phyloP scores from a whole-genome alignment of 106 monocot species.

The Chionographis japonica region DNA sequence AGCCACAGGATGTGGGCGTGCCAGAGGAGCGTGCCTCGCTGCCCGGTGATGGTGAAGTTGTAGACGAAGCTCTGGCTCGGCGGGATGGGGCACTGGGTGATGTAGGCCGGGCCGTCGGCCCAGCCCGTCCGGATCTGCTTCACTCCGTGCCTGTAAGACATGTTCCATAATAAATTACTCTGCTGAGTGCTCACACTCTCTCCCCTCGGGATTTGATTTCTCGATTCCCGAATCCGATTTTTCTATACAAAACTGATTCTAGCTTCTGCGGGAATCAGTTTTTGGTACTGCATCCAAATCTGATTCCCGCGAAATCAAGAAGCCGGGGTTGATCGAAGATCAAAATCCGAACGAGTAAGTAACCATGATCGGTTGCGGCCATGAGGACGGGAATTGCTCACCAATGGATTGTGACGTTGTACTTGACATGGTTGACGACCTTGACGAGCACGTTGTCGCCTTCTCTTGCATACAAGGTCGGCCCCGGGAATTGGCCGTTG shows the following conservation, averaged over 20 bases:
- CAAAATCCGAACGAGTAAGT: too few species aligned
- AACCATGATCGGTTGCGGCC: too few species aligned
- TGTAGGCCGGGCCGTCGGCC: slow-evolving; percentile 70
- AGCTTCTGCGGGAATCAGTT: too few species aligned
- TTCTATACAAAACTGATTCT: too few species aligned
- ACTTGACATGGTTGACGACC: slow-evolving; percentile 56
- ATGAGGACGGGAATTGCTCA: neutral
- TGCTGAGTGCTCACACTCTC: too few species aligned
- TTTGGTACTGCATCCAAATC: too few species aligned
- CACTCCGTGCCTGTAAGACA: slow-evolving; percentile 52
- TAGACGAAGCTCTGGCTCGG: slow-evolving; percentile 47
- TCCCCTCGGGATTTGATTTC: too few species aligned
- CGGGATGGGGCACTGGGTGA: slow-evolving; percentile 74
- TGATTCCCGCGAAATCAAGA: too few species aligned
- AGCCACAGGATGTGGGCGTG: slow-evolving; percentile 73
- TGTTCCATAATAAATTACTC: neutral
- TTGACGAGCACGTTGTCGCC: slow-evolving; percentile 64
- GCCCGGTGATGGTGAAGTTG: slow-evolving; percentile 61
- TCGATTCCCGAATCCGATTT: too few species aligned
- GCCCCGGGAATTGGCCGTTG: slow-evolving; percentile 60
- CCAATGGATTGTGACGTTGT: slow-evolving; percentile 82
- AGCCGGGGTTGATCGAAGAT: too few species aligned
- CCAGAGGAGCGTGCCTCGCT: slow-evolving; percentile 63
- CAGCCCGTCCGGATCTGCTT: slow-evolving; percentile 56
- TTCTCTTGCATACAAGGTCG: slow-evolving; percentile 58